Evolutionary conservation across 768 basidiomycete species (phyloP).

Genomic region (Tylopilus balloui): DNA sequence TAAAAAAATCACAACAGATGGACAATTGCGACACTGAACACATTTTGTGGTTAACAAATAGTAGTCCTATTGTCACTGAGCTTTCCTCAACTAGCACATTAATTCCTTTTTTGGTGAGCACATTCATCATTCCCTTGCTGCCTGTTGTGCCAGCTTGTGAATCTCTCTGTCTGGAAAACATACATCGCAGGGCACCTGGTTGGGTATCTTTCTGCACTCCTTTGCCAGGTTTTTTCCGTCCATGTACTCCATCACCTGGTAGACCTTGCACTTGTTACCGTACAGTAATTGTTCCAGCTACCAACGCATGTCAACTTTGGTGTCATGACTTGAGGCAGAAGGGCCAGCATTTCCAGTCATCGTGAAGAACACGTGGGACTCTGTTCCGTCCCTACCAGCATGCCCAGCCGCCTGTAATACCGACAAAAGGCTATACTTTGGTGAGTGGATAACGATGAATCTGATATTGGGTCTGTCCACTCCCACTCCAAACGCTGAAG

Average conservation of each 20-base stretch:
- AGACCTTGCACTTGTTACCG: not conserved
- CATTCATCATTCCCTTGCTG: not conserved
- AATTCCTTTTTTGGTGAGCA: no score
- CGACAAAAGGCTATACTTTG: not conserved
- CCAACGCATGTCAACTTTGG: not conserved
- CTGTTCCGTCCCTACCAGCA: not conserved
- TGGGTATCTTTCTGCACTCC: not conserved
- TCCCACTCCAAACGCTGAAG: constrained; percentile 1
- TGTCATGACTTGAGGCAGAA: not conserved
- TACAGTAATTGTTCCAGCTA: not conserved
- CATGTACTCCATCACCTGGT: constrained; percentile 1
- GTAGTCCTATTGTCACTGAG: no score
- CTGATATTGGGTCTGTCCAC: constrained; percentile 2
- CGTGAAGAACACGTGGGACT: constrained; percentile 4
- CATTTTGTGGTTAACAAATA: no score
- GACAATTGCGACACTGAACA: no score
- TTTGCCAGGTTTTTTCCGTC: not conserved
- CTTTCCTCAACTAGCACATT: no score
- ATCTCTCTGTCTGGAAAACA: not conserved
- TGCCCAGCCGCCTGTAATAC: not conserved
- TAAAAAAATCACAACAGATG: no score
- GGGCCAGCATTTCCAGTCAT: not conserved
- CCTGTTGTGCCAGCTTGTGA: not conserved
- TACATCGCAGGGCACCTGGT: constrained; percentile 1
- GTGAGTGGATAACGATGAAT: not conserved